These are phyloP conservation scores for Yarrowia alimentaria DNA, from an alignment of 805 yeast species.

Conservation along the genomic window DNA sequence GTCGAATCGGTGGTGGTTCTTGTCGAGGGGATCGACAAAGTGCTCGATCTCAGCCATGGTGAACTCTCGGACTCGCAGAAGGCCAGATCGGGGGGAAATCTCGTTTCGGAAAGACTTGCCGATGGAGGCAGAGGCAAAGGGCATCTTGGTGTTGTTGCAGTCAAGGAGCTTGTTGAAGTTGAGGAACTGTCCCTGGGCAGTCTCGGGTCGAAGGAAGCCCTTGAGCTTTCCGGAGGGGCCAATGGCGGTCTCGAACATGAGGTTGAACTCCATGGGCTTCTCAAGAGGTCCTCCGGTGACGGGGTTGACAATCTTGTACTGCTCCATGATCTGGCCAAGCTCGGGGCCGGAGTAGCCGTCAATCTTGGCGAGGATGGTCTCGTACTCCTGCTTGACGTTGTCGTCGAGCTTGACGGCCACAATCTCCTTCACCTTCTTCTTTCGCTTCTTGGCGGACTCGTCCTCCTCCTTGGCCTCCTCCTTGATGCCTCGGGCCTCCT, in stretches of 20 bases:
- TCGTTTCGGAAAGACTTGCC: constrained; percentile 99
- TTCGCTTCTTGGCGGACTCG: constrained; percentile 87
- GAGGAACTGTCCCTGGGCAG: constrained; percentile 98
- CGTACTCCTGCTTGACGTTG: constrained; percentile 73
- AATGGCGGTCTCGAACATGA: constrained; percentile 98
- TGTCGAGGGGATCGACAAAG: constrained; percentile 90
- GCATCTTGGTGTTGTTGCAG: constrained; percentile 94
- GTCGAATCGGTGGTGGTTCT: constrained; percentile 74
- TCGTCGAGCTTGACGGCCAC: constrained; percentile 87
- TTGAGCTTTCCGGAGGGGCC: constrained; percentile 97
- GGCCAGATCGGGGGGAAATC: constrained; percentile 97
- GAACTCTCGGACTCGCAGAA: constrained; percentile 96
- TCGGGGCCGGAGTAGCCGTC: constrained; percentile 94
- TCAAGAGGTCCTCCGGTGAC: constrained; percentile 82
- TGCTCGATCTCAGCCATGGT: constrained; percentile 99
- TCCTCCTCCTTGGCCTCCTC: constrained; percentile 71
- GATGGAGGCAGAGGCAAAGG: constrained; percentile 98
- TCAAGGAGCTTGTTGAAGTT: constrained; percentile 92
- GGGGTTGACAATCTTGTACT: constrained; percentile 86
- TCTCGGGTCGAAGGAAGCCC: constrained; percentile 97
- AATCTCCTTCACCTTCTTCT: constrained; percentile 87
- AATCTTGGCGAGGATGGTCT: constrained; percentile 77
- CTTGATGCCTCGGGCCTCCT: constrained; percentile 88
- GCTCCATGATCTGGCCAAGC: constrained; percentile 81
- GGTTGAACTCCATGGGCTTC: constrained; percentile 91